Conservation (phyloP, 305 asterid genomes). For the Fraxinus sp. region DNA sequence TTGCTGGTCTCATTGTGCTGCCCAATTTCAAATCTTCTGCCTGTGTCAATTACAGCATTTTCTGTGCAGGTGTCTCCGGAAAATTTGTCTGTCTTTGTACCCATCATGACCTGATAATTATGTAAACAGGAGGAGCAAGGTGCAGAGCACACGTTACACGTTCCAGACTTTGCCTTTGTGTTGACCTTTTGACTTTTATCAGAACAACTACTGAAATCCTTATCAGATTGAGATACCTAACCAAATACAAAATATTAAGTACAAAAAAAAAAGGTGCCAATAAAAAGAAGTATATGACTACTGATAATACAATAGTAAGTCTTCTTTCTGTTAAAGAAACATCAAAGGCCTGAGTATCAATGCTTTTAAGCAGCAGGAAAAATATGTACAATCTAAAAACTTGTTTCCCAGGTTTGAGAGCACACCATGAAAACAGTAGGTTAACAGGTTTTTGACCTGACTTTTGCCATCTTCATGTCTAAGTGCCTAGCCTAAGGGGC, state of each 20-base stretch:
- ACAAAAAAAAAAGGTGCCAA: conserved; percentile 8
- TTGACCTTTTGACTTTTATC: conserved; percentile 38
- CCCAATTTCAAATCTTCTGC: conserved; percentile 38
- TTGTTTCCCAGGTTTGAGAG: background rate
- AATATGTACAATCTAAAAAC: background rate
- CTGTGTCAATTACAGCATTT: conserved; percentile 30
- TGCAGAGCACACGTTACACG: conserved; percentile 66
- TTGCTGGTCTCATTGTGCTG: conserved; percentile 48
- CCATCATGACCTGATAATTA: conserved; percentile 48
- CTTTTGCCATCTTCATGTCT: background rate
- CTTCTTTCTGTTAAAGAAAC: background rate
- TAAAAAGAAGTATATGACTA: conserved; percentile 13
- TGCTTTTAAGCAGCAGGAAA: conserved; percentile 1
- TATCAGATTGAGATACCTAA: conserved; percentile 46
- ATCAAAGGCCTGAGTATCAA: background rate
- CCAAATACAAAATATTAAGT: conserved; percentile 21
- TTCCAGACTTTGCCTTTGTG: conserved; percentile 44
- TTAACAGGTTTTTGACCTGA: background rate
- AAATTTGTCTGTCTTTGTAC: conserved; percentile 53
- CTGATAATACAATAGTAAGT: background rate
- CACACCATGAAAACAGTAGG: background rate
- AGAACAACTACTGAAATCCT: conserved; percentile 33
- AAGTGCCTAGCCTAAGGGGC: background rate
- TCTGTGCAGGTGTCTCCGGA: conserved; percentile 62
- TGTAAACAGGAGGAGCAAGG: conserved; percentile 71